phyloP scores from a whole-genome alignment of 2,329 filamentous ascomycete genomes.

The Beauveria australis region DNA sequence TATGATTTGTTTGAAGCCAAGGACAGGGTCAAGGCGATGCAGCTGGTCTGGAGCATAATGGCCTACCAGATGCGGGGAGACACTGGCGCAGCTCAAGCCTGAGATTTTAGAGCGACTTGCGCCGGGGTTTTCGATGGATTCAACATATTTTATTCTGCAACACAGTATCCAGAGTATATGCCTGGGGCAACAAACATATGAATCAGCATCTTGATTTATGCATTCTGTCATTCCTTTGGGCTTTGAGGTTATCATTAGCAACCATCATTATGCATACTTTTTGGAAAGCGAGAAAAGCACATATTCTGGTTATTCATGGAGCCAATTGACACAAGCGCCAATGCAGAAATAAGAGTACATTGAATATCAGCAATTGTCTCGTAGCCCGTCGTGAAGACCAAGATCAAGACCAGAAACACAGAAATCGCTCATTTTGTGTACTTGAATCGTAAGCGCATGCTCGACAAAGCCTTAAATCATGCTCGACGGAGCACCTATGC shows the following conservation, averaged over 20 bases:
- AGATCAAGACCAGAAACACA: no score
- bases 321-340: neutral
- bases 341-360: neutral
- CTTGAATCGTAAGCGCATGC: no score
- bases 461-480: no score
- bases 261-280: neutral
- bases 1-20: conserved; percentile 49
- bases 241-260: neutral
- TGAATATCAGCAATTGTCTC: neutral
- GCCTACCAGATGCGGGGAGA: conserved; percentile 43
- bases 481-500: no score
- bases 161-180: neutral
- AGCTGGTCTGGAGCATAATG: conserved; percentile 51
- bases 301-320: neutral
- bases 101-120: neutral
- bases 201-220: neutral
- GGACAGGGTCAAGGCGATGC: conserved; percentile 49
- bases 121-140: neutral
- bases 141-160: neutral
- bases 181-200: neutral
- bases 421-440: no score
- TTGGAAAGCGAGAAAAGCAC: neutral
- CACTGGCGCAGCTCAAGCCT: neutral
- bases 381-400: no score
- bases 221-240: neutral